Conservation (phyloP, 192 early-diverging fungal genomes). For the Haplosporangium gracile region DNA sequence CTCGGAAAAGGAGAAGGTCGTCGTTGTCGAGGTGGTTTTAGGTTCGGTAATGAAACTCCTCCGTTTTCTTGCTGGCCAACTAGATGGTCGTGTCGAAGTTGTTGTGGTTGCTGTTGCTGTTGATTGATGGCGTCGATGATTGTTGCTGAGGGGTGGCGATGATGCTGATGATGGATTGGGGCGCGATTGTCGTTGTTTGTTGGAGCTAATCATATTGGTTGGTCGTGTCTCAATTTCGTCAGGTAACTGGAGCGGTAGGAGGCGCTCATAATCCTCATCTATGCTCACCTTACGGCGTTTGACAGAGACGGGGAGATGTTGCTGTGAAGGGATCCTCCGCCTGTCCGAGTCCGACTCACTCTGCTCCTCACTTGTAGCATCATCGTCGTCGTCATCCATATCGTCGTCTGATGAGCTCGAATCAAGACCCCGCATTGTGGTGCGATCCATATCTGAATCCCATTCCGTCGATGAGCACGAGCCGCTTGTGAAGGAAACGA, state of each 20-base stretch:
- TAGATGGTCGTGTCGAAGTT: constrained; percentile 11
- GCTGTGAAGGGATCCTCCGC: background rate
- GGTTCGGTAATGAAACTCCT: constrained; percentile 22
- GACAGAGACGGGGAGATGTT: constrained; percentile 15
- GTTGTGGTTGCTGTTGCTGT: background rate
- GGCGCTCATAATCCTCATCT: constrained; percentile 6
- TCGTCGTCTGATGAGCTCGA: background rate
- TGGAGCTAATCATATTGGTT: background rate
- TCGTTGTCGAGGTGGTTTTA: background rate
- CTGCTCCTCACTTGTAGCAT: background rate
- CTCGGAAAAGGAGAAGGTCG: background rate
- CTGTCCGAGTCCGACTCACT: constrained; percentile 7
- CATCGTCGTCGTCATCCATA: background rate
- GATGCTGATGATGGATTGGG: background rate
- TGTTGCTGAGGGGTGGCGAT: background rate
- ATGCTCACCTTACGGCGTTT: constrained; percentile 30
- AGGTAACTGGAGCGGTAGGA: background rate
- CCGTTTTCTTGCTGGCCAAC: constrained; percentile 25
- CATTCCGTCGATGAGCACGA: background rate
- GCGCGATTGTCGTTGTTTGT: background rate
- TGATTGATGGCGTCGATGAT: background rate
- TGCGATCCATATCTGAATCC: background rate
- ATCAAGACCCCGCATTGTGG: background rate
- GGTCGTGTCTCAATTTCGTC: constrained; percentile 1
- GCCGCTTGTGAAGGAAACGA: background rate